Conservation (phyloP, 805 yeast genomes). For the Wickerhamiella galacta region DNA sequence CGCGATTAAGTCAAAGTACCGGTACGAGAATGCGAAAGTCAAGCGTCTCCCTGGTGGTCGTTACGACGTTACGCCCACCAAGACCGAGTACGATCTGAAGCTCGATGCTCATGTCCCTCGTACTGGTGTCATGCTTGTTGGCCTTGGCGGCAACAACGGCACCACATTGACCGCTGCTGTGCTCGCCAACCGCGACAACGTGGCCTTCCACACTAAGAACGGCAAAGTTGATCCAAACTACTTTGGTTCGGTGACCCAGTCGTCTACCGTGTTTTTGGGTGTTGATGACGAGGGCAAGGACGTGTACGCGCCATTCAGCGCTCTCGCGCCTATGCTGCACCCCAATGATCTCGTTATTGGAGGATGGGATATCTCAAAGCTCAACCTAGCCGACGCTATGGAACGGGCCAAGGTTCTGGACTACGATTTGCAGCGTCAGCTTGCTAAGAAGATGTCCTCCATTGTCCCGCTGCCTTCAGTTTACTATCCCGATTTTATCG, state of each 20-base stretch:
- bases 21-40: conserved; percentile 63
- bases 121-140: conserved; percentile 79
- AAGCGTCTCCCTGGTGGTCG: conserved; percentile 32
- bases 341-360: conserved; percentile 83
- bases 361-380: conserved; percentile 86
- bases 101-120: conserved; percentile 69
- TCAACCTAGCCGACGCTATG: conserved; percentile 61
- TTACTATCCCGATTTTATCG: conserved; percentile 93
- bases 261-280: conserved; percentile 80
- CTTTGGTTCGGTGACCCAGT: conserved; percentile 88
- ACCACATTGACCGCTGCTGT: conserved; percentile 75
- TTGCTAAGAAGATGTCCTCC: conserved; percentile 43
- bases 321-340: conserved; percentile 69
- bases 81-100: conserved; percentile 67
- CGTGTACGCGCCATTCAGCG: conserved; percentile 82
- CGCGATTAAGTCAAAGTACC: conserved; percentile 39
- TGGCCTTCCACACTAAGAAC: conserved; percentile 66
- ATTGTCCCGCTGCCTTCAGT: conserved; percentile 65
- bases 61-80: conserved; percentile 51
- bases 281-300: conserved; percentile 69
- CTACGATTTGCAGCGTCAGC: conserved; percentile 62
- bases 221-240: conserved; percentile 67
- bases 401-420: conserved; percentile 77
- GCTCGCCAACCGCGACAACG: conserved; percentile 66
- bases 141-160: conserved; percentile 95